A percentile compares a stretch with the other conserved stretches of the same genome.
Evolutionary conservation across 2,329 filamentous ascomycete genomes (phyloP).

Genomic region (Arthrobotrys conoides): DNA sequence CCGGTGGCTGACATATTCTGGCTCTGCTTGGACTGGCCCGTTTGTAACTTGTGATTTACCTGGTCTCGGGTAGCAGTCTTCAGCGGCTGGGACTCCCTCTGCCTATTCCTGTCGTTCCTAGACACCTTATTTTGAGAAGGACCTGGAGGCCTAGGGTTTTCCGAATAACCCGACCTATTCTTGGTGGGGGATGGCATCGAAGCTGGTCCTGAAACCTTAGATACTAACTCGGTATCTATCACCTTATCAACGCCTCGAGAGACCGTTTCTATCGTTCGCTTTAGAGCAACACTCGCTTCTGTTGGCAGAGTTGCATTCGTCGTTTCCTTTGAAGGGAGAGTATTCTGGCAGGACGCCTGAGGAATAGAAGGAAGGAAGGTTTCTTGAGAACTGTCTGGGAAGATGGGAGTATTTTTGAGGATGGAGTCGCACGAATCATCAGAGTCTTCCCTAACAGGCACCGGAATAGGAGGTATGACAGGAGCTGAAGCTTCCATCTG

Average conservation of each 20-base stretch:
- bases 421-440: constrained; percentile 51
- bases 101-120: background rate
- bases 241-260: background rate
- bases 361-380: constrained; percentile 3
- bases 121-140: background rate
- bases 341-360: constrained; percentile 1
- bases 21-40: background rate
- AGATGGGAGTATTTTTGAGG: constrained; percentile 42
- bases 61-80: background rate
- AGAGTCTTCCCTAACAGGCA: constrained; percentile 36
- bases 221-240: background rate
- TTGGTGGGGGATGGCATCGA: background rate
- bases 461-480: background rate
- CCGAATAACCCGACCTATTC: background rate
- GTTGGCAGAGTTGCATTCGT: background rate
- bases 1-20: background rate
- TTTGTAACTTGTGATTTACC: background rate
- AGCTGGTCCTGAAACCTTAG: background rate
- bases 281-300: background rate
- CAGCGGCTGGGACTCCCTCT: background rate
- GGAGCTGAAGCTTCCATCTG: constrained; percentile 3
- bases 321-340: constrained; percentile 12
- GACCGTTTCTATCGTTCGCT: background rate
- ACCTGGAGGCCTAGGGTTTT: background rate
- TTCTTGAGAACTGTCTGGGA: constrained; percentile 32